These are phyloP conservation scores for Jatropha podagrica DNA, from an alignment of 441 rosid genomes.

Conservation along the genomic window DNA sequence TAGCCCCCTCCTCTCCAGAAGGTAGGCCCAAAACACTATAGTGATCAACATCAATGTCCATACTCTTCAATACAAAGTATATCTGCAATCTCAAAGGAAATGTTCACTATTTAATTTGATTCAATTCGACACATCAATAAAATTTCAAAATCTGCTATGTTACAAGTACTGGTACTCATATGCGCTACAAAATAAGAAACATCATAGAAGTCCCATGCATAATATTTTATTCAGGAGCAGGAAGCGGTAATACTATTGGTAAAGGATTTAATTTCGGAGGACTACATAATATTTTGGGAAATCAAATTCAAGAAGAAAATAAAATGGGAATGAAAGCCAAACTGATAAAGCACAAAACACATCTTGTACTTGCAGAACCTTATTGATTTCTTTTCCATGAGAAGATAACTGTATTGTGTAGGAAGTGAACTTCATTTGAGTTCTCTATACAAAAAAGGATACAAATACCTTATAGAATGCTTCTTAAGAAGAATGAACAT, in stretches of 20 bases:
- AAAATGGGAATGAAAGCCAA: neutral
- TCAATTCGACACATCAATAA: neutral
- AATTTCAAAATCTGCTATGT: neutral
- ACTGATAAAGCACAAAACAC: neutral
- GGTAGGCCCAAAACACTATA: conserved; percentile 71
- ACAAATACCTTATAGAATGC: neutral
- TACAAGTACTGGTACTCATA: neutral
- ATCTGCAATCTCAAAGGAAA: neutral
- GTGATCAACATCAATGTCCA: conserved; percentile 57
- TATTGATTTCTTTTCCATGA: neutral
- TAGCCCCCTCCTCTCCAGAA: conserved; percentile 83
- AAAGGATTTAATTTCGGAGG: neutral
- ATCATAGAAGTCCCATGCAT: neutral
- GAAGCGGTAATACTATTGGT: neutral
- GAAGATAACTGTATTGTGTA: neutral
- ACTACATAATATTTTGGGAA: neutral
- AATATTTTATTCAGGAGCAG: neutral
- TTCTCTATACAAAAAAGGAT: neutral
- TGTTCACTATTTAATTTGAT: neutral
- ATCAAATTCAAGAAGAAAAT: neutral
- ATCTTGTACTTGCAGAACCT: neutral
- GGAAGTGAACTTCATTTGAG: neutral
- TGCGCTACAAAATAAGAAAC: neutral
- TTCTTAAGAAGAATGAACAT: neutral
- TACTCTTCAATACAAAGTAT: neutral